phyloP scores from a whole-genome alignment of 2,329 filamentous ascomycete species.

The Tolypocladium album region DNA sequence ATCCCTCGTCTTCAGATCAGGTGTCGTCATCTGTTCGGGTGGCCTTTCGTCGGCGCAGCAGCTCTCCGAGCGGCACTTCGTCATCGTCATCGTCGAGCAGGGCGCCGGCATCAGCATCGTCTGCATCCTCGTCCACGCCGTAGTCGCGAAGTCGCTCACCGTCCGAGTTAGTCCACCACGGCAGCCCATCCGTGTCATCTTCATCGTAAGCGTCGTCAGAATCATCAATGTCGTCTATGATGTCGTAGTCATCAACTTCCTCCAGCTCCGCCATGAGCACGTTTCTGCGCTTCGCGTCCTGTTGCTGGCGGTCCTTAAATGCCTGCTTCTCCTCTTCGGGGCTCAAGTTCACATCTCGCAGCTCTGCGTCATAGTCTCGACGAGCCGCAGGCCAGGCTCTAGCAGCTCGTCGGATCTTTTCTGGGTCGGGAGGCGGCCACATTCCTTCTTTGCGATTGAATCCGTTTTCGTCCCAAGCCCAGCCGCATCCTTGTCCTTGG shows the following conservation, averaged over 20 bases:
- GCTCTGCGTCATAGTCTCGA: conserved; percentile 21
- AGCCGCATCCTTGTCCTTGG: conserved; percentile 30
- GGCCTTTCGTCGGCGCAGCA: conserved; percentile 47
- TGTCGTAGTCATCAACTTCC: conserved; percentile 45
- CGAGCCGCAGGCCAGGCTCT: conserved; percentile 27
- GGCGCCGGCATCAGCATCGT: conserved; percentile 22
- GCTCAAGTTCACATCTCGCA: conserved; percentile 22
- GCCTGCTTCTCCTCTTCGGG: conserved; percentile 36
- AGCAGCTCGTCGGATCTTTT: conserved; percentile 39
- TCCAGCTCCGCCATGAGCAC: conserved; percentile 38
- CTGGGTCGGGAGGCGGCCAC: conserved; percentile 56
- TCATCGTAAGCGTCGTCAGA: conserved; percentile 24
- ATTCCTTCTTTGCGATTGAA: conserved; percentile 54
- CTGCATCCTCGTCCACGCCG: conserved; percentile 67
- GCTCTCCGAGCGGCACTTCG: conserved; percentile 59
- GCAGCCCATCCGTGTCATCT: conserved; percentile 16
- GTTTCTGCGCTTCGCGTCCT: conserved; percentile 30
- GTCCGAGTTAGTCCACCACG: conserved; percentile 63
- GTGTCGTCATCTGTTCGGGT: conserved; percentile 18
- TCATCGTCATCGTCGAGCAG: conserved; percentile 17
- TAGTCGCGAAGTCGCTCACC: conserved; percentile 67
- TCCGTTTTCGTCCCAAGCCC: conserved; percentile 64
- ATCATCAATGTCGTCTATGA: conserved; percentile 43
- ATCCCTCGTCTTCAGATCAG: conserved; percentile 8
- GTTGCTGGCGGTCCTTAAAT: conserved; percentile 38